Base-by-base conservation (phyloP, 441 rosid genomes). In the Gossypium davidsonii region DNA sequence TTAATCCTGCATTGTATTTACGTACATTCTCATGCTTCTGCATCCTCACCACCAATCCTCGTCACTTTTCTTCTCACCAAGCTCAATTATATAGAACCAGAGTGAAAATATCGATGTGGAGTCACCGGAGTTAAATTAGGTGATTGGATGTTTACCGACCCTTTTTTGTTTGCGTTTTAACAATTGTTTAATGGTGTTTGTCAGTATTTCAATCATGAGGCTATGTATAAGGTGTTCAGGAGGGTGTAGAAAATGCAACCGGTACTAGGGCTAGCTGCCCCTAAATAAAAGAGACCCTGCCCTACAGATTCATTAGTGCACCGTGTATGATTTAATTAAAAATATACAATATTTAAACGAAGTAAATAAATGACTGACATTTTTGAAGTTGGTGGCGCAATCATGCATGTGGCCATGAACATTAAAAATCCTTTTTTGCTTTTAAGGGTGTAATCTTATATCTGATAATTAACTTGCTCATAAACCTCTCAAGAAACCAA, bases 191-290 rank as follows among this genome's bases (percentile, higher is more conserved):
- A 70, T 51, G 59, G 26, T 15, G 18, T 48, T 9, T 71, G 85
- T 73, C 86, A 83, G 84, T 26, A 14, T 20, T 75, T 85, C 88
- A 83, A 85, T 85, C 83, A 83, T 85, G 85, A 77, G 85, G 70
- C 79, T 77, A 68, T 78, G 77, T 61, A 77, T 58, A 42, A 10
- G 66, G 60, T 6, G 34, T n/a, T 48, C 11, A 25, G 52, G 58
- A 15, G 8, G 26, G 51, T 9, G 48, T 71, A 71, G 75, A 70
- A 44, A 21, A 23, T 60, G 73, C 34, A 78, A 62, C 20, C 10
- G 68, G 48, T 4, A 49, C 60, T 67, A 71, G 28, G 69, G 69
- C 67, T 62, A 61, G 52, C 64, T 72, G 60, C 70, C 75, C 68
- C 52, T 51, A 68, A 66, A 63, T n/a, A n/a, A 20, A 46, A 58